These are phyloP conservation scores for Knufia fluminis DNA, from an alignment of 2,329 filamentous ascomycete species.

Conservation along the genomic window DNA sequence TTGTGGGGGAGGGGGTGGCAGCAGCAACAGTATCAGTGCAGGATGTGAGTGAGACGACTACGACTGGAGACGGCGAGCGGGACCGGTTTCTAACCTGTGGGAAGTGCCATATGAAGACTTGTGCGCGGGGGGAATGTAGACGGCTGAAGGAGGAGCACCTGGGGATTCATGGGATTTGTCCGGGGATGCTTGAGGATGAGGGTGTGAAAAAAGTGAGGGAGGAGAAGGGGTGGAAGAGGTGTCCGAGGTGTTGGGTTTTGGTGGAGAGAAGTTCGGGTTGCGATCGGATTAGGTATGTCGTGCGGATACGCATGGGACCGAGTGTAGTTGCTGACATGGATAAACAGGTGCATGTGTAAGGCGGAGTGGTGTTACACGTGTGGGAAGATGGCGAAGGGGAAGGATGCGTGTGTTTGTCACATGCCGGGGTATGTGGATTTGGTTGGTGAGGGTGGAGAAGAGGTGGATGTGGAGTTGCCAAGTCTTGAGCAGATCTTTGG, in stretches of 20 bases:
- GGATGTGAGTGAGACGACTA: background rate
- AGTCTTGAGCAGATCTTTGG: background rate
- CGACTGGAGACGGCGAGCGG: background rate
- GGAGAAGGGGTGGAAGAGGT: slow-evolving; percentile 17
- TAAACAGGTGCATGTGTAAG: slow-evolving; percentile 13
- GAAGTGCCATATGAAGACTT: slow-evolving; percentile 9
- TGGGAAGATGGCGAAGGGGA: slow-evolving; percentile 5
- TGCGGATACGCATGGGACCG: background rate
- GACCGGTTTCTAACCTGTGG: background rate
- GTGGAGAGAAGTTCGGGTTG: slow-evolving; percentile 17
- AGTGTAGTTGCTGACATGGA: background rate
- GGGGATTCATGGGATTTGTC: slow-evolving; percentile 6
- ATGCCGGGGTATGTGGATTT: background rate
- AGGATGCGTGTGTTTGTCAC: slow-evolving; percentile 1
- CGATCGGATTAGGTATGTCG: slow-evolving; percentile 13
- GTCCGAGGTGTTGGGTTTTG: slow-evolving; percentile 16
- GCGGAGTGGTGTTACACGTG: slow-evolving; percentile 19
- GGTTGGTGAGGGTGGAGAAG: background rate
- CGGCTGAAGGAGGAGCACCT: slow-evolving; percentile 1
- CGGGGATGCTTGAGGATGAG: background rate
- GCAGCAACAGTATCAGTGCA: too few species aligned
- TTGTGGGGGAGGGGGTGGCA: background rate
- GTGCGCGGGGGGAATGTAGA: background rate
- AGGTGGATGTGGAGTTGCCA: background rate
- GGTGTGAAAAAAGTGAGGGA: slow-evolving; percentile 3